Evolutionary conservation across 2,329 filamentous ascomycete genomes (phyloP).

Genomic region (Ceratocystis diversiconidia): DNA sequence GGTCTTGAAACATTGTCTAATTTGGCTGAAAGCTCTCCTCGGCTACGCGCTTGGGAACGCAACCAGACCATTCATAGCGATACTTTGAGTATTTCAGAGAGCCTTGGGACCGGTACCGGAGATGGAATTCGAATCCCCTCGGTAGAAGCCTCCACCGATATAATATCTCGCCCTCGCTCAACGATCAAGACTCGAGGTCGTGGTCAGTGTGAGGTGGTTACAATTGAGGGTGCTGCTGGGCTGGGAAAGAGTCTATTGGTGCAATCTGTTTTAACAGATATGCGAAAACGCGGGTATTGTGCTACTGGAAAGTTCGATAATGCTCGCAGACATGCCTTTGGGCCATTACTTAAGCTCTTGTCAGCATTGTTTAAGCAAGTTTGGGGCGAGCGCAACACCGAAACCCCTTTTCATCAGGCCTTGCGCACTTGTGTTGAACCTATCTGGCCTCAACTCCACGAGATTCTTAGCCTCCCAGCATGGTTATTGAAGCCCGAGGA

Average conservation of each 20-base stretch:
- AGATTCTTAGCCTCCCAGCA: slow-evolving; percentile 48
- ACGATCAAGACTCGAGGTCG: slow-evolving; percentile 45
- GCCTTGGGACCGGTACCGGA: slow-evolving; percentile 25
- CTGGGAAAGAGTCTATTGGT: slow-evolving; percentile 53
- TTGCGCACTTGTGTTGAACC: slow-evolving; percentile 49
- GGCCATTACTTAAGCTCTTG: slow-evolving; percentile 48
- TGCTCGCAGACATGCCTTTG: slow-evolving; percentile 45
- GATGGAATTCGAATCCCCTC: slow-evolving; percentile 8
- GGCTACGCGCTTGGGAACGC: slow-evolving; percentile 36
- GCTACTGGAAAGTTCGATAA: slow-evolving; percentile 53
- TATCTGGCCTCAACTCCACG: slow-evolving; percentile 50
- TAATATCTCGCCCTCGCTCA: slow-evolving; percentile 37
- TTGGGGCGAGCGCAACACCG: slow-evolving; percentile 51
- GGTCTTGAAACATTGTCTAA: slow-evolving; percentile 5
- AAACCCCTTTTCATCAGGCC: slow-evolving; percentile 47
- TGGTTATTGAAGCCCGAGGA: slow-evolving; percentile 44
- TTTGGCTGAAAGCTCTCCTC: slow-evolving; percentile 16
- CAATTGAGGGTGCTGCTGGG: slow-evolving; percentile 46
- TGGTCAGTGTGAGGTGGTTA: slow-evolving; percentile 49
- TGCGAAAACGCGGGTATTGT: slow-evolving; percentile 47
- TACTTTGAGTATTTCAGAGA: slow-evolving; percentile 33
- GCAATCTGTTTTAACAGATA: slow-evolving; percentile 47
- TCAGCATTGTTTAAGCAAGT: slow-evolving; percentile 54
- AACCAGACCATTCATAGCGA: slow-evolving; percentile 39
- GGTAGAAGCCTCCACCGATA: slow-evolving; percentile 9